These are phyloP conservation scores for Dendrobium nobile DNA, from an alignment of 106 monocot genomes.

Conservation along the genomic window DNA sequence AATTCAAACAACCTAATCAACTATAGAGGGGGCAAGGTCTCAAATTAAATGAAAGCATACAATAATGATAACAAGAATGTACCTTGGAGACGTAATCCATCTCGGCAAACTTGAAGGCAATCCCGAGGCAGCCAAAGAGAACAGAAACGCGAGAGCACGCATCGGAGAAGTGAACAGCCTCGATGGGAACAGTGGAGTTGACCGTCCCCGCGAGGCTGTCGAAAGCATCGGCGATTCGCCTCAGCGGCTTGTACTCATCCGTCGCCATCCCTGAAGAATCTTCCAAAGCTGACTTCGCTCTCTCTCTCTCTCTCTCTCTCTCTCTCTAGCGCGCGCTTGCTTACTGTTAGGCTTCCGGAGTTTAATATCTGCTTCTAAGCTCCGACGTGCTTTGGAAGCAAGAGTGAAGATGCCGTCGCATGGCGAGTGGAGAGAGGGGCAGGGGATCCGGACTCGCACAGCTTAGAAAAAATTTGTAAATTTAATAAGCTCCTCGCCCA, in stretches of 20 bases:
- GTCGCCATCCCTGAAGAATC: slow-evolving; percentile 10
- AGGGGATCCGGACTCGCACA: too few species aligned
- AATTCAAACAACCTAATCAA: slow-evolving; percentile 2
- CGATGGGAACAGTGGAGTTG: slow-evolving; percentile 30
- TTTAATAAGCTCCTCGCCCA: too few species aligned
- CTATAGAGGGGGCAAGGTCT: background rate
- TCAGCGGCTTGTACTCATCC: slow-evolving; percentile 52
- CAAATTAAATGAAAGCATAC: too few species aligned
- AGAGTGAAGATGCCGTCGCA: too few species aligned
- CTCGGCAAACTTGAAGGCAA: slow-evolving; percentile 97
- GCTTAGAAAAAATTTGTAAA: too few species aligned
- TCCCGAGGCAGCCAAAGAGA: slow-evolving; percentile 80
- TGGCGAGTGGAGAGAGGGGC: too few species aligned
- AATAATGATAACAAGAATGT: background rate
- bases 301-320: too few species aligned
- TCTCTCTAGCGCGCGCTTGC: too few species aligned
- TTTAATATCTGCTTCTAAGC: too few species aligned
- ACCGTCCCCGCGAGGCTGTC: slow-evolving; percentile 42
- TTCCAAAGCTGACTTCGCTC: background rate
- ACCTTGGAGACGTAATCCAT: slow-evolving; percentile 96
- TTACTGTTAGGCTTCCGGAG: too few species aligned
- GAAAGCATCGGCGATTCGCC: slow-evolving; percentile 69
- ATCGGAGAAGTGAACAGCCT: slow-evolving; percentile 48
- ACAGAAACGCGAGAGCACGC: slow-evolving; percentile 79
- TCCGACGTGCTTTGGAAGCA: too few species aligned